Conservation (phyloP, 306 rosid genomes). For the Vicia villosa region DNA sequence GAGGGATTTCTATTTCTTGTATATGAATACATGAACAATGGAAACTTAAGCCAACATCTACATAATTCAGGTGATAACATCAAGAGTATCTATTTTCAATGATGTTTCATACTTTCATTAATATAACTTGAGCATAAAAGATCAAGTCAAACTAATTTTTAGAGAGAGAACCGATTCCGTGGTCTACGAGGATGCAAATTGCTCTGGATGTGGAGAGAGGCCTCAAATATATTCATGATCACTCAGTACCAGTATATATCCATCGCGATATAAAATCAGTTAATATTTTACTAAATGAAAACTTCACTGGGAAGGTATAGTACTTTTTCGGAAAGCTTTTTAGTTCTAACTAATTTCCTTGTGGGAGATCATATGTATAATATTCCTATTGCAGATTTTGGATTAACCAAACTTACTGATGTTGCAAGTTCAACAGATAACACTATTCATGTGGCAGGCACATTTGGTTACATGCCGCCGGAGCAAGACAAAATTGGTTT, state of each 20-base stretch:
- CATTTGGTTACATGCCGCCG: conserved; percentile 96
- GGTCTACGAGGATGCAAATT: conserved; percentile 84
- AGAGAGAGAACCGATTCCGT: conserved; percentile 71
- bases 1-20: conserved; percentile 80
- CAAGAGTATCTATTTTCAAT: neutral
- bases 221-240: conserved; percentile 95
- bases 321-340: neutral
- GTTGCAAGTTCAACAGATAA: conserved; percentile 60
- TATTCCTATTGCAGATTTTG: conserved; percentile 76
- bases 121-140: neutral
- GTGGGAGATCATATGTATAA: neutral
- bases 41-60: conserved; percentile 79
- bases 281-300: conserved; percentile 74
- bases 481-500: conserved; percentile 54
- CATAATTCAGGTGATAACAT: conserved; percentile 62
- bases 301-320: conserved; percentile 63
- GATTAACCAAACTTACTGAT: conserved; percentile 77
- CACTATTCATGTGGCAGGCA: conserved; percentile 67
- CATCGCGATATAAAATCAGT: conserved; percentile 94
- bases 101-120: neutral
- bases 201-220: conserved; percentile 91
- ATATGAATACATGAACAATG: conserved; percentile 86
- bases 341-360: conserved; percentile 1
- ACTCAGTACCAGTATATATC: conserved; percentile 81
- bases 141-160: conserved; percentile 14